phyloP scores from a whole-genome alignment of 106 monocot genomes.

The Allium sativum region DNA sequence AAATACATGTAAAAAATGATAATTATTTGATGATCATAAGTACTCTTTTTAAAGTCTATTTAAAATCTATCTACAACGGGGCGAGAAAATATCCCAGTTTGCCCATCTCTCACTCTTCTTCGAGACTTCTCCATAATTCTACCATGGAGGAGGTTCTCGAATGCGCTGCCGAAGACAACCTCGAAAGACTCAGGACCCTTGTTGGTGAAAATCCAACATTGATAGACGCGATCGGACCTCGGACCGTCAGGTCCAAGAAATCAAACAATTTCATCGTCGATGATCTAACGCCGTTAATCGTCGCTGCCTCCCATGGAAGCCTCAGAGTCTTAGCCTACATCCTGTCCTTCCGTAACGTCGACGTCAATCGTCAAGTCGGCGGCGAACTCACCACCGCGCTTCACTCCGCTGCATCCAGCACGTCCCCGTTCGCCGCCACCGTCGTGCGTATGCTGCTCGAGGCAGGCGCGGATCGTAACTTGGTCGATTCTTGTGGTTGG shows the following conservation, averaged over 20 bases:
- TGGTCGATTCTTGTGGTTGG: slow-evolving; percentile 13
- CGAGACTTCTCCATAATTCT: too few relatives aligned
- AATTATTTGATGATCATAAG: too few relatives aligned
- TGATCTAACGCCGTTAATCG: slow-evolving; percentile 33
- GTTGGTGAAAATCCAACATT: slow-evolving; percentile 2
- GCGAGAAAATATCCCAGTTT: too few relatives aligned
- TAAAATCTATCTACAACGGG: too few relatives aligned
- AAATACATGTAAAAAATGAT: too few relatives aligned
- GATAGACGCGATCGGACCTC: slow-evolving; percentile 20
- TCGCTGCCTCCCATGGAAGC: slow-evolving; percentile 42
- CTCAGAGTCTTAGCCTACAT: slow-evolving; percentile 23
- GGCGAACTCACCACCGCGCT: slow-evolving; percentile 29
- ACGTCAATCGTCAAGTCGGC: slow-evolving; percentile 26
- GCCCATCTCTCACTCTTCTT: too few relatives aligned
- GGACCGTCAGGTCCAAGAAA: slow-evolving; percentile 25
- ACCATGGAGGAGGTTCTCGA: background rate
- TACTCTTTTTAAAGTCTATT: too few relatives aligned
- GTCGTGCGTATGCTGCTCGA: slow-evolving; percentile 22
- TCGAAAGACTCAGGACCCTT: background rate
- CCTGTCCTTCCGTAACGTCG: slow-evolving; percentile 16
- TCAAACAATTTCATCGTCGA: slow-evolving; percentile 23
- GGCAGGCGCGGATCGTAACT: slow-evolving; percentile 24
- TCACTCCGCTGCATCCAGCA: slow-evolving; percentile 40
- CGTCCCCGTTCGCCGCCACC: slow-evolving; percentile 12
- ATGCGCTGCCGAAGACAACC: slow-evolving; percentile 1